Percentiles rank a stretch among this genome's conserved stretches.
Conservation (phyloP, 495 filamentous ascomycete species). For the Trichoderma orchidacearum region DNA sequence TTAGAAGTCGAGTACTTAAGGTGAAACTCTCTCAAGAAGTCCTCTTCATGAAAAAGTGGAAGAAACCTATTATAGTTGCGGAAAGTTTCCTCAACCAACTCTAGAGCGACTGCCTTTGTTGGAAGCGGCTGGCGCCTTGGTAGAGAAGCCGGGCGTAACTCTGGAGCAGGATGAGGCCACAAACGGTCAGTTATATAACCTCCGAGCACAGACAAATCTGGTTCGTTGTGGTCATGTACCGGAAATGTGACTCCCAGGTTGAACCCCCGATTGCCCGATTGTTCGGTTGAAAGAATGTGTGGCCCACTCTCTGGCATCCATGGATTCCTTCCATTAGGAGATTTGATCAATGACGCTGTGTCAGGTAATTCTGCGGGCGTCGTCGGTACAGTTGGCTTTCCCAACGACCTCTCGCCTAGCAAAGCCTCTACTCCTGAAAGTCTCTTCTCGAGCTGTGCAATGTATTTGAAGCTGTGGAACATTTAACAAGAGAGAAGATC, state of each 20-base stretch:
- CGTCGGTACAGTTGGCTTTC: neutral
- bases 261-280: neutral
- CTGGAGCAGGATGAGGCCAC: neutral
- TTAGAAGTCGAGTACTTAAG: neutral
- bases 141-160: neutral
- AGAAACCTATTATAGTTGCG: neutral
- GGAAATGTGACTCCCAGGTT: neutral
- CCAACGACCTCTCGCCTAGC: neutral
- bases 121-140: neutral
- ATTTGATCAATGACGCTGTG: neutral
- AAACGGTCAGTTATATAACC: neutral
- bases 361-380: neutral
- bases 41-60: slow-evolving; percentile 4
- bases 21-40: slow-evolving; percentile 2
- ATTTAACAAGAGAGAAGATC: neutral
- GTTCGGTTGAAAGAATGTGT: neutral
- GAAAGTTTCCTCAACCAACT: slow-evolving; percentile 1
- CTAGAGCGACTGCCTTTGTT: neutral
- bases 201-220: neutral
- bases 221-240: neutral
- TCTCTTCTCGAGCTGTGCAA: slow-evolving; percentile 2
- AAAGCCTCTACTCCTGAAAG: neutral
- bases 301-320: neutral
- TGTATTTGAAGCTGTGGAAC: slow-evolving; percentile 2
- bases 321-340: neutral